These are phyloP conservation scores for Phylloboletellus chloephorus DNA, from an alignment of 1,284 basidiomycete species.

Conservation along the genomic window DNA sequence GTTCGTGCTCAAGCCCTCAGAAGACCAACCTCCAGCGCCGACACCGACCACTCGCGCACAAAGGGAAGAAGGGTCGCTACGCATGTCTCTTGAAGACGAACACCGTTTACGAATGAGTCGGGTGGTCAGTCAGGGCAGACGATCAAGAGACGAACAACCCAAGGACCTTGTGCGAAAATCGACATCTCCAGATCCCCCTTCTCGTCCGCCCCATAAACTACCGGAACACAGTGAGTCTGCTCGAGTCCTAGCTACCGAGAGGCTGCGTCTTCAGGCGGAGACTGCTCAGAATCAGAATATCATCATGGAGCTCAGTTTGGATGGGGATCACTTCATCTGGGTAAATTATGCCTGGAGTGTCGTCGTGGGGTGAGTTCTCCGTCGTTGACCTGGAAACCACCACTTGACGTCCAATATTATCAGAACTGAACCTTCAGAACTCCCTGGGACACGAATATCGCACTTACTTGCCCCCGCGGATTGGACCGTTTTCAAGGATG, in stretches of 20 bases:
- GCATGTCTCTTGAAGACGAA: constrained; percentile 54
- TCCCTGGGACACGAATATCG: constrained; percentile 79
- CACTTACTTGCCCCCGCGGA: constrained; percentile 81
- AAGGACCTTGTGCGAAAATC: constrained; percentile 42
- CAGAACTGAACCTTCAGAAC: constrained; percentile 81
- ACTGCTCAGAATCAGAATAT: constrained; percentile 92
- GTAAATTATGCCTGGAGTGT: constrained; percentile 92
- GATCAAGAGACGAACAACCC: constrained; percentile 52
- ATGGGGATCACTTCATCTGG: constrained; percentile 90
- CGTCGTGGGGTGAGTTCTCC: constrained; percentile 77
- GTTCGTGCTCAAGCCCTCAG: constrained; percentile 83
- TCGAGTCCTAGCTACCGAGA: constrained; percentile 76
- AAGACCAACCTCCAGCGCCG: constrained; percentile 45
- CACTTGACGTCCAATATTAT: constrained; percentile 12
- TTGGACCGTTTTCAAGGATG: constrained; percentile 81
- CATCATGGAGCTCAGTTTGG: constrained; percentile 90
- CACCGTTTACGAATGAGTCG: constrained; percentile 45
- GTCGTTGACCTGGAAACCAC: neutral
- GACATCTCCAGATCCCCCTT: constrained; percentile 31
- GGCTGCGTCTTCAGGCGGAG: constrained; percentile 81
- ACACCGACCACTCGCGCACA: constrained; percentile 38
- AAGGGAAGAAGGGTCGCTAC: constrained; percentile 44
- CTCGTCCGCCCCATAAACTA: constrained; percentile 39
- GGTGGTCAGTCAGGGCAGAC: constrained; percentile 47
- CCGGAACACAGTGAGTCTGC: constrained; percentile 62